Percentiles rank a stretch among this genome's conserved stretches.
These are phyloP conservation scores for Diplosphaera chodatii DNA, from an alignment of 139 green algal genomes.

Conservation along the genomic window DNA sequence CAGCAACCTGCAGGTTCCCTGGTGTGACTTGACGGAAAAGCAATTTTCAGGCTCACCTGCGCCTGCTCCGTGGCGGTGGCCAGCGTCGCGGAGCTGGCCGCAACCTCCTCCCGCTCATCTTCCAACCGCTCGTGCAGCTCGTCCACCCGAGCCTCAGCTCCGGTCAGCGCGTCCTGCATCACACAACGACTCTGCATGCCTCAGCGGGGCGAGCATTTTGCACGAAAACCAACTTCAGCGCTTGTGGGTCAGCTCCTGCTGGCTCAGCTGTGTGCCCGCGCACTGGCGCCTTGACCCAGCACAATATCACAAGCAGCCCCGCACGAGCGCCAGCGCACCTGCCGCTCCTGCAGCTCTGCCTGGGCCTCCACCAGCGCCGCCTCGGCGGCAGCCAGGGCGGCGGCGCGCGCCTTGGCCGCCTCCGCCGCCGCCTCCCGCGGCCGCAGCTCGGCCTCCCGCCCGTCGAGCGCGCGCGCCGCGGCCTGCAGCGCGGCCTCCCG, in stretches of 20 bases:
- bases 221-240: too few relatives aligned
- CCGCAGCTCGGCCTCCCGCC: not conserved
- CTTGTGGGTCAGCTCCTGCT: too few relatives aligned
- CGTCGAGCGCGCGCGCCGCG: conserved; percentile 1
- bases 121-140: not conserved
- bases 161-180: not conserved
- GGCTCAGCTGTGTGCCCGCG: too few relatives aligned
- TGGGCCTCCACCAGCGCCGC: conserved; percentile 18
- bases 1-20: too few relatives aligned
- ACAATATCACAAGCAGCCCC: too few relatives aligned
- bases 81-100: not conserved
- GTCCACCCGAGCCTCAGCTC: not conserved
- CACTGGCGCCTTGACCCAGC: too few relatives aligned
- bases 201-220: too few relatives aligned
- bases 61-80: not conserved
- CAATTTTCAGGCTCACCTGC: too few relatives aligned
- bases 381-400: conserved; percentile 9
- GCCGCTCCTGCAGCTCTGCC: conserved; percentile 11
- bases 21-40: too few relatives aligned
- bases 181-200: too few relatives aligned
- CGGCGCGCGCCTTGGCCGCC: conserved; percentile 3
- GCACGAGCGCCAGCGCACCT: too few relatives aligned
- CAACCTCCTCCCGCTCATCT: not conserved
- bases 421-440: conserved; percentile 8
- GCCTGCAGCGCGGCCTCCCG: conserved; percentile 6